A percentile compares a stretch with the other conserved stretches of the same genome.
Conservation (phyloP, 306 rosid species). For the Delonix regia region DNA sequence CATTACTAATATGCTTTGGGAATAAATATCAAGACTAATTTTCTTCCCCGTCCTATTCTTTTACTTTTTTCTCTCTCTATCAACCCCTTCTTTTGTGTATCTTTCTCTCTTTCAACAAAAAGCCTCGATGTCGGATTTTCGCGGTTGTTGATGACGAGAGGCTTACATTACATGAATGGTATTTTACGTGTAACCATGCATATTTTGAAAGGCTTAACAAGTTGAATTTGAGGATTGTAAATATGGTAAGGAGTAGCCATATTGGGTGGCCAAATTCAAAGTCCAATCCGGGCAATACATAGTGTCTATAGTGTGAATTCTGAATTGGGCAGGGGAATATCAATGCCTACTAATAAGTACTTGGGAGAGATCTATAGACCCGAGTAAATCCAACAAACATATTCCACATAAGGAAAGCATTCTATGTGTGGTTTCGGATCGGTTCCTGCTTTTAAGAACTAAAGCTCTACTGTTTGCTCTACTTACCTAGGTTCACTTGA, state of each 20-base stretch:
- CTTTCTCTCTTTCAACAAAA: not conserved
- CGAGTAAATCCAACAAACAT: not conserved
- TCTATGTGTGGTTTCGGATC: not conserved
- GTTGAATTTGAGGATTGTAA: not conserved
- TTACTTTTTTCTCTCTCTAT: too few relatives aligned
- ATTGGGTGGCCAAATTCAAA: conserved; percentile 14
- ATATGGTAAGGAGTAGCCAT: not conserved
- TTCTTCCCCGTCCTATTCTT: not conserved
- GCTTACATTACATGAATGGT: not conserved
- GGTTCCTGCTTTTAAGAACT: not conserved
- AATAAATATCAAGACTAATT: not conserved
- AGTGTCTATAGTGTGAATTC: conserved; percentile 20
- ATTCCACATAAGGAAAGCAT: not conserved
- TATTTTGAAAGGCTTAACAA: not conserved
- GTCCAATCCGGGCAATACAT: conserved; percentile 1
- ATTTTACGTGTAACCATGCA: not conserved
- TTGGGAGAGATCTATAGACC: not conserved
- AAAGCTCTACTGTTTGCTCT: not conserved
- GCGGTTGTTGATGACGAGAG: not conserved
- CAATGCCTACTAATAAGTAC: not conserved
- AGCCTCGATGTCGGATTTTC: not conserved
- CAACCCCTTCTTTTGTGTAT: too few relatives aligned
- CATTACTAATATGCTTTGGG: too few relatives aligned
- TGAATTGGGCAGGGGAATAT: not conserved
- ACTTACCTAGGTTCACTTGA: not conserved